Evolutionary conservation across 1,284 basidiomycete genomes (phyloP), one percentile per base, ranked within the genome.

Genomic region (Microbotryum lychnidis-dioicae): DNA sequence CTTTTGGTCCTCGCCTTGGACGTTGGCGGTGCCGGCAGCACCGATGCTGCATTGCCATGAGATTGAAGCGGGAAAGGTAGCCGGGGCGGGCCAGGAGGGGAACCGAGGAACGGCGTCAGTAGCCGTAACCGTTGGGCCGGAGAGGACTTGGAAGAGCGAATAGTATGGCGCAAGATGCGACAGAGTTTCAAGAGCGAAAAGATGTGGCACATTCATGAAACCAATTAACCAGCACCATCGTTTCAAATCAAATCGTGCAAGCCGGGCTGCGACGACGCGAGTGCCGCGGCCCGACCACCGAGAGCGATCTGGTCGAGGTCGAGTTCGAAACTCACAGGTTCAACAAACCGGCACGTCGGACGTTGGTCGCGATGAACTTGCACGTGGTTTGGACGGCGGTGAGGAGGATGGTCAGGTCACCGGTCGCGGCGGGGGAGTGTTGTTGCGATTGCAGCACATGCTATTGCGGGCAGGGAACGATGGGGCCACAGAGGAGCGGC

Each of bases 1-100:
- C 83, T 99, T 99, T 81, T 99, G 96, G 75, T 97, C 96, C 76
- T 98, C 96, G 54, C 96, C 96, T 77, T 96, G 91, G 16, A 96
- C 88, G 75, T 98, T 99, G 52, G 87, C 88, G 73, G 93, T 90
- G 23, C 96, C 96, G 14, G 96, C 96, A 23, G 93, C 82, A 44
- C 96, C 96, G 71, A 98, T 87, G 29, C 91, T 92, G 71, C 31
- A 45, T 31, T 31, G 31, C 8, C 31, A 31, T 16, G 37, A 45
- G 31, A 31, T 6, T 46, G 10, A 61, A 56, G 29, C n/a, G 29
- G 37, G 37, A 16, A 42, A 10, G 37, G 37, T 42, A 42, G 37
- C 37, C 37, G 37, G 37, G 4, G 37, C 37, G 37, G 10, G 37
- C 37, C 37, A 16, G 31, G 37, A 42, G 37, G 37, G 37, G 6